Evolutionary conservation across 805 yeast species (phyloP).

Genomic region (Saccharomycopsis javanensis): DNA sequence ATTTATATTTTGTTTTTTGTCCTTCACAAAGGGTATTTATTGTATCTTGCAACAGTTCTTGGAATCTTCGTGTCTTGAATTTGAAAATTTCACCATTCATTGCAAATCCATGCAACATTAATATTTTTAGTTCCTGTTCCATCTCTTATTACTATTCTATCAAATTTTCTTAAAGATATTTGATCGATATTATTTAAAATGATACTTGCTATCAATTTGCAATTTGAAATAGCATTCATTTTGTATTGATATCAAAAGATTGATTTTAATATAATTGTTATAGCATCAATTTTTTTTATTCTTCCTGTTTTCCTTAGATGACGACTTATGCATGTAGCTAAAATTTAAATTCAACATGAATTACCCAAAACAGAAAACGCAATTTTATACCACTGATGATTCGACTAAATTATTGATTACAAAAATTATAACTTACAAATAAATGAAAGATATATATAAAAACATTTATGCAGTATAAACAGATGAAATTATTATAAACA

Average conservation of each 20-base stretch:
- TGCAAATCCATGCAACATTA: constrained; percentile 88
- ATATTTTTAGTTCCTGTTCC: constrained; percentile 33
- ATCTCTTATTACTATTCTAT: neutral
- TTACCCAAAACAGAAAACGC: neutral
- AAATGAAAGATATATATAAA: neutral
- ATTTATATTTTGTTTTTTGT: constrained; percentile 29
- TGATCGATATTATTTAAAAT: too few species aligned
- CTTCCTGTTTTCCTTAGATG: neutral
- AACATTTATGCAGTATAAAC: neutral
- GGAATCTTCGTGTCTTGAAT: constrained; percentile 77
- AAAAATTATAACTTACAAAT: neutral
- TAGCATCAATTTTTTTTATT: neutral
- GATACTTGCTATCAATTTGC: too few species aligned
- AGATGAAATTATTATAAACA: neutral
- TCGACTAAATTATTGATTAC: neutral
- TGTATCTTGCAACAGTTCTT: constrained; percentile 56
- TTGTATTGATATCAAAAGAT: too few species aligned
- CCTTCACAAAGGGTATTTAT: neutral
- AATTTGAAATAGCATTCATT: too few species aligned
- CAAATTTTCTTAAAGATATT: too few species aligned
- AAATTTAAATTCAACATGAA: neutral
- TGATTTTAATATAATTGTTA: too few species aligned
- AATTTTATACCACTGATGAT: neutral
- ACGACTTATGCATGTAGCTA: neutral
- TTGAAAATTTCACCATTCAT: constrained; percentile 79